These are phyloP conservation scores for Alternaria postmessia DNA, from an alignment of 2,329 filamentous ascomycete genomes.

Conservation along the genomic window DNA sequence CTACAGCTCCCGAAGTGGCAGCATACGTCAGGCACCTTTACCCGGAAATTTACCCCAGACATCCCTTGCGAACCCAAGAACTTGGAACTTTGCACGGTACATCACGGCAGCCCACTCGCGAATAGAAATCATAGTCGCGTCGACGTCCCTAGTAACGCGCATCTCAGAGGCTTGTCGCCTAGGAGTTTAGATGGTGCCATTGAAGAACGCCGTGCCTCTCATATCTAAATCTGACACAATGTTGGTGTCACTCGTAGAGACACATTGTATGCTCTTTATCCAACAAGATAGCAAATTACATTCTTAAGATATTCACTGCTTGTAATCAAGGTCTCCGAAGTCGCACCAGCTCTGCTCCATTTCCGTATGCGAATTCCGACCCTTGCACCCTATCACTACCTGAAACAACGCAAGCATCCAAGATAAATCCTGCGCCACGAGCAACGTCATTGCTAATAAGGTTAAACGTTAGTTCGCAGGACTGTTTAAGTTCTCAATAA, in stretches of 20 bases:
- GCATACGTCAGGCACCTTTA: constrained; percentile 6
- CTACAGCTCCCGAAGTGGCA: neutral
- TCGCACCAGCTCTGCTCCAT: constrained; percentile 17
- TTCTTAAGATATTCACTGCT: neutral
- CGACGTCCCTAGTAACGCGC: neutral
- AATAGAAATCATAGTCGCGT: neutral
- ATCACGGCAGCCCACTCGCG: neutral
- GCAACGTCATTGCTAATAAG: constrained; percentile 20
- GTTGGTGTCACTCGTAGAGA: neutral
- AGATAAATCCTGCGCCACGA: constrained; percentile 19
- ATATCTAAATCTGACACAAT: neutral
- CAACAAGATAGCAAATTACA: neutral
- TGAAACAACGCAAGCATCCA: constrained; percentile 20
- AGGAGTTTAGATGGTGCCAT: neutral
- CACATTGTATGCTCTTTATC: neutral
- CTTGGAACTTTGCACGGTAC: constrained; percentile 13
- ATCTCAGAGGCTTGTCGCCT: neutral
- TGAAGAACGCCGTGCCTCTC: neutral
- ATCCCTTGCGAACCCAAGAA: constrained; percentile 5
- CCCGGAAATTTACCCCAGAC: constrained; percentile 15
- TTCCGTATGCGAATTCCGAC: constrained; percentile 23
- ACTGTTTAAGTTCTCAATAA: neutral
- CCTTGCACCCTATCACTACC: constrained; percentile 18
- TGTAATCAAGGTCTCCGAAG: constrained; percentile 12
- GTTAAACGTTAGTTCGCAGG: neutral